These are phyloP conservation scores for Ilex asprella DNA, from an alignment of 257 asterid species.

Conservation along the genomic window DNA sequence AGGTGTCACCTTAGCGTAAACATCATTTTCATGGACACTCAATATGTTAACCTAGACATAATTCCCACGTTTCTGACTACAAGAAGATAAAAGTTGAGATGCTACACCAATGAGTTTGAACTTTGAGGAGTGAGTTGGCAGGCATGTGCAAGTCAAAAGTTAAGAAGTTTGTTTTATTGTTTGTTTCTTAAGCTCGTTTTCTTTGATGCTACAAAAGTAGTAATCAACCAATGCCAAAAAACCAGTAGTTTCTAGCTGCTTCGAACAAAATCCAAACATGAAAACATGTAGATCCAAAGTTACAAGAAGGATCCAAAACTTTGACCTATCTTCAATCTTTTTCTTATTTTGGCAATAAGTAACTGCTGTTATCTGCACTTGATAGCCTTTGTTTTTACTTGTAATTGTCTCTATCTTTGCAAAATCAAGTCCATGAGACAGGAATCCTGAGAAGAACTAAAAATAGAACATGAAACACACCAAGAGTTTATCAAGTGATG, in stretches of 20 bases:
- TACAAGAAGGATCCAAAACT: constrained; percentile 84
- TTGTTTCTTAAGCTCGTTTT: too few relatives aligned
- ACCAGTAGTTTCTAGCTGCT: too few relatives aligned
- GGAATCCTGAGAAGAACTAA: too few relatives aligned
- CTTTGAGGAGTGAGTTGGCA: too few relatives aligned
- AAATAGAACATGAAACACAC: constrained; percentile 32
- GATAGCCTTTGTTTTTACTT: constrained; percentile 69
- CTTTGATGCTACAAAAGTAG: too few relatives aligned
- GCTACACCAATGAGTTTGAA: background rate
- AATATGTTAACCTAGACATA: background rate
- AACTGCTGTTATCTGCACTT: constrained; percentile 57
- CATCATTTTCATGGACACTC: background rate
- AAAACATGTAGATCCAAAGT: constrained; percentile 22
- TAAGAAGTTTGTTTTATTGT: background rate
- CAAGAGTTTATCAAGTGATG: constrained; percentile 85
- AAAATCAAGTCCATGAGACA: constrained; percentile 6
- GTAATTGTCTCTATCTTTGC: constrained; percentile 64
- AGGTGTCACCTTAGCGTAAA: too few relatives aligned
- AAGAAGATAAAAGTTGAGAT: background rate
- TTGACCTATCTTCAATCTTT: constrained; percentile 58
- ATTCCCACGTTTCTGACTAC: background rate
- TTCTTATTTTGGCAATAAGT: constrained; percentile 62
- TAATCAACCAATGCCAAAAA: too few relatives aligned
- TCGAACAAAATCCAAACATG: background rate
- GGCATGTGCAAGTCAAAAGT: constrained; percentile 1